These are phyloP conservation scores for Colletotrichum truncatum DNA, from an alignment of 2,329 filamentous ascomycete species.

Conservation along the genomic window DNA sequence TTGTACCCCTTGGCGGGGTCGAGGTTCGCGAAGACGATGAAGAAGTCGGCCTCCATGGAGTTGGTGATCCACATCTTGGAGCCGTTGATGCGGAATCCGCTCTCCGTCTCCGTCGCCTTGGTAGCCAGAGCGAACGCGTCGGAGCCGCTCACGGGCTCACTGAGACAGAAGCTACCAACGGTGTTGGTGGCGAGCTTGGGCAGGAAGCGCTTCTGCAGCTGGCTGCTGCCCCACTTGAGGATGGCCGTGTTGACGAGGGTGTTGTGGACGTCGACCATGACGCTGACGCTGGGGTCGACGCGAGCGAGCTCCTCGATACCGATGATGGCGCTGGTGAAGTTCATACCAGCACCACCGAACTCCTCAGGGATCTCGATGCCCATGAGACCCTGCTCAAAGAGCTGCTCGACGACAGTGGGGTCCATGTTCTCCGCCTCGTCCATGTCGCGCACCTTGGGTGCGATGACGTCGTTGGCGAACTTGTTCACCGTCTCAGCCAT, in stretches of 20 bases:
- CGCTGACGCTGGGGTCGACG: conserved; percentile 93
- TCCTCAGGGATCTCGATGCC: conserved; percentile 97
- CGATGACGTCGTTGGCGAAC: conserved; percentile 88
- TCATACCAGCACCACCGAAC: conserved; percentile 97
- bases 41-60: conserved; percentile 90
- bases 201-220: conserved; percentile 85
- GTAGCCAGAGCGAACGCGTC: conserved; percentile 97
- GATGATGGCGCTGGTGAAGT: conserved; percentile 95
- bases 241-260: conserved; percentile 96
- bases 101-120: conserved; percentile 83
- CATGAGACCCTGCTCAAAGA: conserved; percentile 98
- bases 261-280: conserved; percentile 97
- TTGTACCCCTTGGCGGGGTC: conserved; percentile 94
- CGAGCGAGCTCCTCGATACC: conserved; percentile 96
- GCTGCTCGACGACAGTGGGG: conserved; percentile 83
- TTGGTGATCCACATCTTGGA: conserved; percentile 99
- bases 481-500: conserved; percentile 92
- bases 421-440: conserved; percentile 98
- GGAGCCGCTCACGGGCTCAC: conserved; percentile 90
- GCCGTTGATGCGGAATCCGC: conserved; percentile 88
- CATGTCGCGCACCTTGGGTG: conserved; percentile 95
- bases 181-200: conserved; percentile 91
- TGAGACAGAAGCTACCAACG: conserved; percentile 91
- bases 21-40: conserved; percentile 97
- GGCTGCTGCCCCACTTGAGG: conserved; percentile 81